phyloP scores from a whole-genome alignment of 192 early-diverging fungal species.

The Neocallimastix lanati region DNA sequence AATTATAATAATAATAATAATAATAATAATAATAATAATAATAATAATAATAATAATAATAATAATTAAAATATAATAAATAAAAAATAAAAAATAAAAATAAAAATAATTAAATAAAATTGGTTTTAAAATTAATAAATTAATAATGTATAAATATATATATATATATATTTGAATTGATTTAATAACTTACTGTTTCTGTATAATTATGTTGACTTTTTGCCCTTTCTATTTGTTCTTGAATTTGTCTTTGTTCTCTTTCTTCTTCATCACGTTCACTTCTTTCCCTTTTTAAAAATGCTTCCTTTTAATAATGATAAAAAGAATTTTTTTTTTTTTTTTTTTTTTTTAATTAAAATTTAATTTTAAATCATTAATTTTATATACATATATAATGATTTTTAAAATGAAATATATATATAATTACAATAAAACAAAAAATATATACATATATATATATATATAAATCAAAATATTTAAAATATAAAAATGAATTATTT shows the following conservation, averaged over 20 bases:
- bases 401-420: no score
- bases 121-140: slow-evolving; percentile 6
- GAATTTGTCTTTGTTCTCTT: slow-evolving; percentile 49
- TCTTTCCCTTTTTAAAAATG: slow-evolving; percentile 60
- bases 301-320: slow-evolving; percentile 36
- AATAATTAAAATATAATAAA: background rate
- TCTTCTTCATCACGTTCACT: slow-evolving; percentile 74
- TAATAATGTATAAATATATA: background rate
- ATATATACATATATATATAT: no score
- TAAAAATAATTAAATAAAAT: background rate
- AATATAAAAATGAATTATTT: no score
- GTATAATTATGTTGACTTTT: slow-evolving; percentile 14
- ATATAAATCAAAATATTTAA: no score
- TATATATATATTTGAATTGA: background rate
- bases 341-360: no score
- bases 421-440: background rate
- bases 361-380: no score
- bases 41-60: background rate
- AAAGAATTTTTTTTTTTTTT: no score
- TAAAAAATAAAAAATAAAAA: background rate
- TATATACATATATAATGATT: no score
- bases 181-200: background rate
- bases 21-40: background rate
- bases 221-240: slow-evolving; percentile 71
- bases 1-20: background rate